Evolutionary conservation across 345 rosid genomes (phyloP).

Genomic region (Dovyalis caffra): DNA sequence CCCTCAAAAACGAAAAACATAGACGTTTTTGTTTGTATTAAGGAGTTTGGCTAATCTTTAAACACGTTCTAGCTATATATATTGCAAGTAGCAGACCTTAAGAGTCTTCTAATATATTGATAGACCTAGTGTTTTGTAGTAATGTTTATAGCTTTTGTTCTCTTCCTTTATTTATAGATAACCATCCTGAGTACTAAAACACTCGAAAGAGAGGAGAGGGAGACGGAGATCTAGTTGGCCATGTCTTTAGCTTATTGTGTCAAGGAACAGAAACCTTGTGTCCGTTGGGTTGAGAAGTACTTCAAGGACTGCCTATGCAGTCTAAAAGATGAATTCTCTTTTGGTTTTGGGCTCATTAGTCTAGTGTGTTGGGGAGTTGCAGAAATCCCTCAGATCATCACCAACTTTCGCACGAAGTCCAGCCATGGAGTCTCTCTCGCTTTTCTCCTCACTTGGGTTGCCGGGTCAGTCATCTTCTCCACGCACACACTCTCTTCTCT

Average conservation of each 20-base stretch:
- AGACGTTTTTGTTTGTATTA: no score
- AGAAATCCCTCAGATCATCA: conserved; percentile 90
- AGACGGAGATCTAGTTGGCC: conserved; percentile 21
- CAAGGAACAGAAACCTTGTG: conserved; percentile 61
- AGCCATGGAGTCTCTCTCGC: conserved; percentile 91
- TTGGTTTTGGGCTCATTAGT: conserved; percentile 64
- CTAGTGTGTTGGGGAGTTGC: conserved; percentile 87
- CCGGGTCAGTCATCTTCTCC: conserved; percentile 52
- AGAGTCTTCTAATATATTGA: background rate
- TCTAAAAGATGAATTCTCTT: conserved; percentile 65
- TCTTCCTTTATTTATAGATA: background rate
- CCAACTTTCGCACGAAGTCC: conserved; percentile 85
- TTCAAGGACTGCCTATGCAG: conserved; percentile 89
- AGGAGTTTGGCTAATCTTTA: no score
- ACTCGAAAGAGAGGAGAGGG: conserved; percentile 5
- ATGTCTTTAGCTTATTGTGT: conserved; percentile 54
- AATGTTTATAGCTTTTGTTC: background rate
- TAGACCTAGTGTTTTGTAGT: background rate
- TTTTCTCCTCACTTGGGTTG: conserved; percentile 95
- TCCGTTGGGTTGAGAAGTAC: conserved; percentile 67
- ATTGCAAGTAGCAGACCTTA: background rate
- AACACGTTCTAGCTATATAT: no score
- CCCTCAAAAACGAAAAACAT: no score
- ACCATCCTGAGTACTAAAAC: background rate
- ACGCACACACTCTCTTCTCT: background rate